Evolutionary conservation across 1,139 yeast species (phyloP), one percentile per base, ranked within the genome.

Genomic region (Debaryomycetaceae sp.): DNA sequence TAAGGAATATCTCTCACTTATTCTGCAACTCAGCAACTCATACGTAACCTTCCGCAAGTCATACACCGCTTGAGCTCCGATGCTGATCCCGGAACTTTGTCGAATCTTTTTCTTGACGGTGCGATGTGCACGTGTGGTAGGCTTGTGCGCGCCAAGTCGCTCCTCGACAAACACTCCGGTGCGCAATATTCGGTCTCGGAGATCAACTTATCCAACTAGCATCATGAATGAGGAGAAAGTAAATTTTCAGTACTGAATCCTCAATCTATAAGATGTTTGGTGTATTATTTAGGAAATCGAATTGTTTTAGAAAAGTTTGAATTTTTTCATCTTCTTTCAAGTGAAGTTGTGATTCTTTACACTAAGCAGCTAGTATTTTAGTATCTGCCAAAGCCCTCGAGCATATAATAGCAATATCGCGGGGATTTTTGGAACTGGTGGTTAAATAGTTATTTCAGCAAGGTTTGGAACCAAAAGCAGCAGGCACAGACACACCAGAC

Each of bases 161-260:
- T 8, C 26, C 26, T 22, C 26, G 26, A 22, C 4, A 11, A 22
- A 22, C 11, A 3, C 26, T 22, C 26, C 26, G 26, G 26, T 11
- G 26, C 26, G 26, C 26, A 11, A 22, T 29, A 17, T 35, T 35
- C 37, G 37, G 37, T 35, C 37, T 35, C 37, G 37, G 37, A 35
- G 37, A 35, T 18, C 33, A 17, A 35, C 13, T 29, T 34, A 5
- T 17, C 36, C 13, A 14, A 26, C n/a, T 28, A 17, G 30, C 37
- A 29, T 22, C 26, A 22, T 22, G 26, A 22, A 11, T 22, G 26
- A 22, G 26, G 26, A 22, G 26, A 22, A 22, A 11, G 26, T 8
- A 22, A 22, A 8, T 22, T 22, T 22, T 22, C 11, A 11, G 26
- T 11, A 22, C 11, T 22, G 11, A 22, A n/a, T n/a, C 26, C 26